A percentile compares a stretch with the other conserved stretches of the same genome.
Evolutionary conservation across 352 stramenopile genomes (phyloP).

Genomic region (Pythium scleroteichum): DNA sequence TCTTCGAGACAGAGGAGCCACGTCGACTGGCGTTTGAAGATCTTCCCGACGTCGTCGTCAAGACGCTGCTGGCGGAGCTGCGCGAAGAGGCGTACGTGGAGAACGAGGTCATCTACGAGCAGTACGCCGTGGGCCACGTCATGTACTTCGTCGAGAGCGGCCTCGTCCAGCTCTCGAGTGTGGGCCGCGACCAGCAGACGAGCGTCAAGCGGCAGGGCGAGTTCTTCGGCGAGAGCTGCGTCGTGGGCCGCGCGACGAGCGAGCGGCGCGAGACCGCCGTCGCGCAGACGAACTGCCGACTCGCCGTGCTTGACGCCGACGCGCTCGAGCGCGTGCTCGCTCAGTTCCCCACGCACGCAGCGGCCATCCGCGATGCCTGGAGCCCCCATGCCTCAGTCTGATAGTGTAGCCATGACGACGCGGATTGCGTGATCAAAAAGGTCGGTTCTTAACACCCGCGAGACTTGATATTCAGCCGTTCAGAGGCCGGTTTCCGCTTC

Average conservation of each 20-base stretch:
- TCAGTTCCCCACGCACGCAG: conserved; percentile 22
- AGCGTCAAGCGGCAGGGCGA: conserved; percentile 22
- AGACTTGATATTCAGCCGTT: no score
- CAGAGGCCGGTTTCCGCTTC: no score
- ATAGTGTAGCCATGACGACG: conserved; percentile 18
- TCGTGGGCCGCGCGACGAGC: conserved; percentile 22
- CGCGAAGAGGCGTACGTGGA: conserved; percentile 28
- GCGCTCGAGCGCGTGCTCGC: conserved; percentile 22
- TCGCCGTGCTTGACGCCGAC: conserved; percentile 27
- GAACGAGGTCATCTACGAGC: conserved; percentile 32
- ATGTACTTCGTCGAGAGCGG: conserved; percentile 37
- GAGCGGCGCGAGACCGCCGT: conserved; percentile 25
- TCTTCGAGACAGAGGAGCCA: conserved; percentile 16
- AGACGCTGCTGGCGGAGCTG: conserved; percentile 21
- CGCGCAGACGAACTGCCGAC: conserved; percentile 16
- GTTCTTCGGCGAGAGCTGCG: conserved; percentile 31
- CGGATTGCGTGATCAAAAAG: conserved; percentile 17
- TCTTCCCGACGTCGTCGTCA: conserved; percentile 21
- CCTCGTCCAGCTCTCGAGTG: conserved; percentile 18
- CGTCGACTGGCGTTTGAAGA: conserved; percentile 20
- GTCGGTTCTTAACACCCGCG: not conserved
- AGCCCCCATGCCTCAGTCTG: conserved; percentile 11
- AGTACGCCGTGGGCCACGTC: conserved; percentile 21
- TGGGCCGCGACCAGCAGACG: conserved; percentile 14
- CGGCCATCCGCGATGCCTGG: conserved; percentile 22